Conservation (phyloP, 345 rosid genomes). For the Citrus trifoliata region DNA sequence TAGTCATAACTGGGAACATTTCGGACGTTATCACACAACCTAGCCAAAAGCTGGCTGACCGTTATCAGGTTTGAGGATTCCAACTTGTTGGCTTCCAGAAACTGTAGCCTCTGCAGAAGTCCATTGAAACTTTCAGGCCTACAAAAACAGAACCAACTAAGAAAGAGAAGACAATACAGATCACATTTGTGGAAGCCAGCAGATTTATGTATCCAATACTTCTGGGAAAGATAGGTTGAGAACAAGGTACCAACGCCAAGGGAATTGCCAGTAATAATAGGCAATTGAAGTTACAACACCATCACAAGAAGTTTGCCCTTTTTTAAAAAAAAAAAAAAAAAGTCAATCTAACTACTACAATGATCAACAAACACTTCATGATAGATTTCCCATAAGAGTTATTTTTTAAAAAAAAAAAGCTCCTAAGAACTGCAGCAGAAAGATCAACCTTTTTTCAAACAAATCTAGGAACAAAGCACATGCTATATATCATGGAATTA, state of each 20-base stretch:
- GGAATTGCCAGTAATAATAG: background rate
- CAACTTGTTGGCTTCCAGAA: conserved; percentile 34
- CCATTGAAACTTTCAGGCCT: conserved; percentile 54
- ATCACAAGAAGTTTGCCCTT: background rate
- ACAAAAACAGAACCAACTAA: conserved; percentile 1
- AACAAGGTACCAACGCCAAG: background rate
- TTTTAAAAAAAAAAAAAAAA: background rate
- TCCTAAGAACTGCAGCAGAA: background rate
- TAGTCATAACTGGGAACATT: conserved; percentile 29
- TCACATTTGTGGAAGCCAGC: background rate
- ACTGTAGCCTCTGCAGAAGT: conserved; percentile 46
- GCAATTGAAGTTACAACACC: background rate
- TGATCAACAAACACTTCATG: background rate
- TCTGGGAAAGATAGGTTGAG: background rate
- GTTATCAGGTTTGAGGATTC: conserved; percentile 27
- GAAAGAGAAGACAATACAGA: background rate
- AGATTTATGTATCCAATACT: background rate
- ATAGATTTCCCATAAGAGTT: background rate
- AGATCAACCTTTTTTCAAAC: background rate
- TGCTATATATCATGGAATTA: conserved; percentile 1
- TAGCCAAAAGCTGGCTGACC: conserved; percentile 31
- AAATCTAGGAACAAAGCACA: background rate
- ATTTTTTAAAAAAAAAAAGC: background rate
- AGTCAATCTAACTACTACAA: background rate
- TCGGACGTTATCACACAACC: conserved; percentile 36